Percentiles rank a stretch among this genome's conserved stretches.
Evolutionary conservation across 1,139 yeast genomes (phyloP).

Genomic region (Protomyces gravidus): DNA sequence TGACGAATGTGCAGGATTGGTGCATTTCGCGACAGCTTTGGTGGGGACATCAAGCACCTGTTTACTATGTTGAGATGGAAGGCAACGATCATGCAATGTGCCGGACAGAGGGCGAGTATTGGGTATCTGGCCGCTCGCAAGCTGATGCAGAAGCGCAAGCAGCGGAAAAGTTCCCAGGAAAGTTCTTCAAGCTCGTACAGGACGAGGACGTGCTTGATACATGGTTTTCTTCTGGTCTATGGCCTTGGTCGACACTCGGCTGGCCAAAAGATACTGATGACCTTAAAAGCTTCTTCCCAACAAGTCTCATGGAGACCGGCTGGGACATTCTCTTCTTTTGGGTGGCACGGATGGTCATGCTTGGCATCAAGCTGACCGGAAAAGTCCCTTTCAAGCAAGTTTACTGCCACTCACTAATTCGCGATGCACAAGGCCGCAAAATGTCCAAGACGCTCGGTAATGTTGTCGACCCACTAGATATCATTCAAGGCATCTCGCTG

Average conservation of each 20-base stretch:
- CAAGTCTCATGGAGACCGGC: slow-evolving; percentile 93
- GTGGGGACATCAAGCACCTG: slow-evolving; percentile 99
- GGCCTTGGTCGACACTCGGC: slow-evolving; percentile 96
- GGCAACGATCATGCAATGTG: slow-evolving; percentile 44
- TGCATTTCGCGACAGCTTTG: slow-evolving; percentile 98
- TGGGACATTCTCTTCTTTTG: slow-evolving; percentile 99
- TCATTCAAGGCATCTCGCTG: slow-evolving; percentile 78
- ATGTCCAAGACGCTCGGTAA: slow-evolving; percentile 98
- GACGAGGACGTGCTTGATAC: slow-evolving; percentile 98
- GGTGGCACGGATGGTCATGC: slow-evolving; percentile 94
- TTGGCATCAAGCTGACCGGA: slow-evolving; percentile 87
- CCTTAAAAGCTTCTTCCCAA: slow-evolving; percentile 74
- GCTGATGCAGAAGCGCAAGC: slow-evolving; percentile 88
- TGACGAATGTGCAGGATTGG: slow-evolving; percentile 97
- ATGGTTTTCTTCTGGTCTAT: slow-evolving; percentile 96
- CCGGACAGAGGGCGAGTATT: slow-evolving; percentile 56
- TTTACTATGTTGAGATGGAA: slow-evolving; percentile 77
- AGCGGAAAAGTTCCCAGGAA: slow-evolving; percentile 61
- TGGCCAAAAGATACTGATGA: slow-evolving; percentile 83
- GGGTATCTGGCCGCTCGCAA: slow-evolving; percentile 83
- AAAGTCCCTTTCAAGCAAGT: slow-evolving; percentile 91
- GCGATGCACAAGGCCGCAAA: slow-evolving; percentile 98
- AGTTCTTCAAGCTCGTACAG: slow-evolving; percentile 65
- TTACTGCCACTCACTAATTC: slow-evolving; percentile 94
- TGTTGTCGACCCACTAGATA: slow-evolving; percentile 93